phyloP scores from a whole-genome alignment of 352 stramenopile genomes.

The Pythium plurisporium region DNA sequence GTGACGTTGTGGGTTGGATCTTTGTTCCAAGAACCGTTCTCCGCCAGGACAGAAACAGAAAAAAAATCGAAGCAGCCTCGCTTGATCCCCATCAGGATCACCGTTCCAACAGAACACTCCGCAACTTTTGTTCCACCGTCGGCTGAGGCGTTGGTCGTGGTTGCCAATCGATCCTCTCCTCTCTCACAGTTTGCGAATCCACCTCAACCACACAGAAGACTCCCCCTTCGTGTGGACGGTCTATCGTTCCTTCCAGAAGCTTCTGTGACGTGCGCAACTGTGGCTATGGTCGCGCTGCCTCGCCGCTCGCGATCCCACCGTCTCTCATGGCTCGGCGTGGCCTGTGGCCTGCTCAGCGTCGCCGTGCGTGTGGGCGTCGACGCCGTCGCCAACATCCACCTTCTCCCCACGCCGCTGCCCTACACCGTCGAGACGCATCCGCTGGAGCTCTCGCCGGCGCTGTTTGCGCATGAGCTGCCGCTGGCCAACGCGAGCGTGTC shows the following conservation, averaged over 20 bases:
- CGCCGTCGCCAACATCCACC: constrained; percentile 17
- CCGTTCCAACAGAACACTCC: neutral
- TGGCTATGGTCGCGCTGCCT: neutral
- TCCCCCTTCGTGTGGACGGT: neutral
- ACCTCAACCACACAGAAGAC: too few species aligned
- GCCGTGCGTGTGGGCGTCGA: neutral
- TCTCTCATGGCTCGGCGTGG: constrained; percentile 10
- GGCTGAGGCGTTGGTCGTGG: neutral
- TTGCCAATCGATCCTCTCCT: constrained; percentile 2
- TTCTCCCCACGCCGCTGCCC: constrained; percentile 29
- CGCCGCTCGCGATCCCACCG: constrained; percentile 2
- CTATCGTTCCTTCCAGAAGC: neutral
- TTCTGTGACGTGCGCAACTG: neutral
- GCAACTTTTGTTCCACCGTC: neutral
- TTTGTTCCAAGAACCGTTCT: neutral
- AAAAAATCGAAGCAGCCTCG: constrained; percentile 9
- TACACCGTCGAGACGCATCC: constrained; percentile 49
- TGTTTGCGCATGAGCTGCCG: constrained; percentile 51
- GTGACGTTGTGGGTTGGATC: neutral
- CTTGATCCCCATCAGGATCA: too few species aligned
- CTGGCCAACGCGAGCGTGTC: constrained; percentile 10
- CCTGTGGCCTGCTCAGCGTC: constrained; percentile 7
- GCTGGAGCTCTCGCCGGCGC: constrained; percentile 39
- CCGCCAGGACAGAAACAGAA: constrained; percentile 1
- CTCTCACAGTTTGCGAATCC: neutral